Evolutionary conservation across 257 asterid genomes (phyloP).

Genomic region (Lantana camara): DNA sequence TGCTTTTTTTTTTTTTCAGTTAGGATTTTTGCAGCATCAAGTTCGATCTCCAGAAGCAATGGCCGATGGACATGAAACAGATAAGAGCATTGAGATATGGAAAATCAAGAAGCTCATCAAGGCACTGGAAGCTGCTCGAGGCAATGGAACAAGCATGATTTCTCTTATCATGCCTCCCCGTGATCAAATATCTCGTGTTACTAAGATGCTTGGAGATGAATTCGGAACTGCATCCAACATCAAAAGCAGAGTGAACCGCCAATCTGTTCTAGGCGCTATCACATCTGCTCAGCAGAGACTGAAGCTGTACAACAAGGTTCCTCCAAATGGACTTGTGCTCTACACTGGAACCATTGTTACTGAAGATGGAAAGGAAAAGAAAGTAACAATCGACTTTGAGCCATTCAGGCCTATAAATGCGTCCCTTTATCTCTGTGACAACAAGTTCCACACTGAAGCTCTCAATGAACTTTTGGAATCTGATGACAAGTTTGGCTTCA

Average conservation of each 20-base stretch:
- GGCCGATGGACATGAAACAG: constrained; percentile 58
- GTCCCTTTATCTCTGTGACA: constrained; percentile 61
- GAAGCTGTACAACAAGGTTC: constrained; percentile 55
- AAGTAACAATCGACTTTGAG: constrained; percentile 59
- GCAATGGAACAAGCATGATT: constrained; percentile 70
- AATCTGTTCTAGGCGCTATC: constrained; percentile 59
- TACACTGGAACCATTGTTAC: constrained; percentile 65
- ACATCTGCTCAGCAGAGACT: constrained; percentile 68
- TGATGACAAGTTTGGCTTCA: constrained; percentile 66
- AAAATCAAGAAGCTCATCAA: constrained; percentile 62
- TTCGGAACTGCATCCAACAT: constrained; percentile 64
- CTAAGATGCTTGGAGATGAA: constrained; percentile 70
- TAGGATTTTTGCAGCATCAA: constrained; percentile 25
- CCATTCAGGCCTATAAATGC: constrained; percentile 66
- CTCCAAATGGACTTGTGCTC: constrained; percentile 63
- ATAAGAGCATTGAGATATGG: constrained; percentile 65
- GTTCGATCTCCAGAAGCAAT: constrained; percentile 22
- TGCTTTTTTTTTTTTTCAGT: not conserved
- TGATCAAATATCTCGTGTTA: constrained; percentile 59
- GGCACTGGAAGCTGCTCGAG: constrained; percentile 67
- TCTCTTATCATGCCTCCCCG: constrained; percentile 70
- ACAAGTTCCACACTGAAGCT: constrained; percentile 64
- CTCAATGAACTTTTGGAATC: constrained; percentile 59
- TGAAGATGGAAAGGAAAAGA: constrained; percentile 65
- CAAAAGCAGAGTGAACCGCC: constrained; percentile 66